These are phyloP conservation scores for Pseudoscleropodium purum DNA, from an alignment of 225 moss, liverwort and hornwort species.

Conservation along the genomic window DNA sequence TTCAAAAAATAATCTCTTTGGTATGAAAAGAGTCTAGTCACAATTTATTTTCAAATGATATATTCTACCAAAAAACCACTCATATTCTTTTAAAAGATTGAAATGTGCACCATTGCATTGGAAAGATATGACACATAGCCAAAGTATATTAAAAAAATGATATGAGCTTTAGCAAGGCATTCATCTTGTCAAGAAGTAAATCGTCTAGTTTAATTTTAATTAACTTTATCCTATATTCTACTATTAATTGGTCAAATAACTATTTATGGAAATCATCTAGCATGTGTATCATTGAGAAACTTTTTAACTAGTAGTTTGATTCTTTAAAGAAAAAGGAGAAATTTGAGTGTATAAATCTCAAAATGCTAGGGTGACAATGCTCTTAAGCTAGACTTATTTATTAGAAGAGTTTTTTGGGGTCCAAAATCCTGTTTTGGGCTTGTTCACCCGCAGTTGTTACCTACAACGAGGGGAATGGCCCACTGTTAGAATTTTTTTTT, in stretches of 20 bases:
- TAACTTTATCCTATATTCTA: background rate
- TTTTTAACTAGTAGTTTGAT: accelerated
- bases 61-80: background rate
- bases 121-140: background rate
- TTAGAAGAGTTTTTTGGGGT: too few species aligned
- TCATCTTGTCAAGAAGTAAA: background rate
- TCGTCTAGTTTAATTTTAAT: background rate
- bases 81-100: background rate
- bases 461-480: too few species aligned
- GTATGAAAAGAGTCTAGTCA: background rate
- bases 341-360: background rate
- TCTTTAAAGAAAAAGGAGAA: background rate
- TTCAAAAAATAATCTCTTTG: background rate
- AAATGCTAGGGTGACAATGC: accelerated
- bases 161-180: background rate
- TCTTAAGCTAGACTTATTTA: background rate
- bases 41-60: background rate
- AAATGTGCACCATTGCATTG: background rate
- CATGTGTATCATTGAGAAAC: accelerated
- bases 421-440: too few species aligned
- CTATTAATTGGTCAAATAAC: background rate
- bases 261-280: background rate
- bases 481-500: too few species aligned
- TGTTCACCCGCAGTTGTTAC: too few species aligned
- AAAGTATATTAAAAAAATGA: background rate